These are phyloP conservation scores for Xylariales sp. DNA, from an alignment of 2,329 filamentous ascomycete species.

Conservation along the genomic window DNA sequence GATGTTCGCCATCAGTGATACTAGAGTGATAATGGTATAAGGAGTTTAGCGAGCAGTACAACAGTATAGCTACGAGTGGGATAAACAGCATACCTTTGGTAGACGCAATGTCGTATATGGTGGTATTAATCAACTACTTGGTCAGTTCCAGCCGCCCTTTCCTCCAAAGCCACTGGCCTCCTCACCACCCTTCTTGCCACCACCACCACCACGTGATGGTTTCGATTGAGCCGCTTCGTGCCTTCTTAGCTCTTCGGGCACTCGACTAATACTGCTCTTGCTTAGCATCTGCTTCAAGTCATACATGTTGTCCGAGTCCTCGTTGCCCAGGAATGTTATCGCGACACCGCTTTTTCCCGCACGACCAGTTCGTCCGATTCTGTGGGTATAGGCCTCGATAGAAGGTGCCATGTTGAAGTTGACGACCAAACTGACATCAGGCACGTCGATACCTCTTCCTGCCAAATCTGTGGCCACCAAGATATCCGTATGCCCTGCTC, in stretches of 20 bases:
- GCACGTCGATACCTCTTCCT: slow-evolving; percentile 95
- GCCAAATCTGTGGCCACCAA: slow-evolving; percentile 94
- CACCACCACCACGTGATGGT: slow-evolving; percentile 40
- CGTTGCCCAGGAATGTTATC: slow-evolving; percentile 89
- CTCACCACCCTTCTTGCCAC: slow-evolving; percentile 20
- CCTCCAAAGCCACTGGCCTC: slow-evolving; percentile 13
- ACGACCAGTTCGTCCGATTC: slow-evolving; percentile 94
- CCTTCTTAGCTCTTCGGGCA: slow-evolving; percentile 85
- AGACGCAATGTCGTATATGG: too few species aligned
- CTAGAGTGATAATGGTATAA: too few species aligned
- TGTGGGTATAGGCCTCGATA: slow-evolving; percentile 95
- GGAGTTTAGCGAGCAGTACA: too few species aligned
- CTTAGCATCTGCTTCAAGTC: slow-evolving; percentile 93
- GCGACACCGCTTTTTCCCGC: slow-evolving; percentile 95
- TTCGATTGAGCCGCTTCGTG: slow-evolving; percentile 91
- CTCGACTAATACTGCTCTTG: slow-evolving; percentile 81
- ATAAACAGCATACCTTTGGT: too few species aligned
- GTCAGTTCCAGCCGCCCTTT: not conserved
- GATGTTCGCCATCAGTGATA: too few species aligned
- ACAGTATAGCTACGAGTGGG: too few species aligned
- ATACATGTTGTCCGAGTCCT: slow-evolving; percentile 87
- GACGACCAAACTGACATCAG: slow-evolving; percentile 87
- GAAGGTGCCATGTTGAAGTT: slow-evolving; percentile 98
- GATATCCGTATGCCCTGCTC: slow-evolving; percentile 75
- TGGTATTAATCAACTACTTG: too few species aligned